phyloP scores from a whole-genome alignment of 73 alveolate species.

The Blepharisma japonicum region DNA sequence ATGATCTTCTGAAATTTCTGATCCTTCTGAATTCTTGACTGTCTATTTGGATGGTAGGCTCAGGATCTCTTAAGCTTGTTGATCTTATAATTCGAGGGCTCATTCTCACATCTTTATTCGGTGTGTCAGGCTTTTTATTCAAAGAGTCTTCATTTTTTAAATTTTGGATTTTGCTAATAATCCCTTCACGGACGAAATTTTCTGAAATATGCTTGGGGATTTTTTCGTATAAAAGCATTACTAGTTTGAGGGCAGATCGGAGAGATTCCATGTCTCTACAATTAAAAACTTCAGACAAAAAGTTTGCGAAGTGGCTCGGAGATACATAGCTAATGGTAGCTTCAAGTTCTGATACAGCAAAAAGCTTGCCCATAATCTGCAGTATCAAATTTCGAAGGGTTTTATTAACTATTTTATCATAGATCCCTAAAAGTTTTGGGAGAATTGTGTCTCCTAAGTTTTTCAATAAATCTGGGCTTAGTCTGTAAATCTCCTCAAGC shows the following conservation, averaged over 20 bases:
- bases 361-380: slow-evolving; percentile 39
- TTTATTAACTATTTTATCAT: slow-evolving; percentile 34
- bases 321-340: background rate
- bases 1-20: no score
- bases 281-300: background rate
- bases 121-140: no score
- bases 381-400: slow-evolving; percentile 34
- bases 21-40: no score
- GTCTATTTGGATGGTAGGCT: no score
- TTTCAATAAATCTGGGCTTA: slow-evolving; percentile 22
- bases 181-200: background rate
- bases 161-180: background rate
- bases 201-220: background rate
- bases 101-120: no score
- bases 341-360: background rate
- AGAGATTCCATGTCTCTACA: background rate
- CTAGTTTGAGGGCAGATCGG: background rate
- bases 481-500: slow-evolving; percentile 28
- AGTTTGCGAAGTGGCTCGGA: background rate
- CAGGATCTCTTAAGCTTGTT: background rate
- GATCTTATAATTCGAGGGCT: background rate
- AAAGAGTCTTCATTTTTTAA: background rate
- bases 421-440: slow-evolving; percentile 45
- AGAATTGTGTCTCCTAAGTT: slow-evolving; percentile 43
- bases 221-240: background rate